Evolutionary conservation across 805 yeast genomes (phyloP), one percentile per base, ranked within the genome.

Genomic region (Starmerella etchellsii): DNA sequence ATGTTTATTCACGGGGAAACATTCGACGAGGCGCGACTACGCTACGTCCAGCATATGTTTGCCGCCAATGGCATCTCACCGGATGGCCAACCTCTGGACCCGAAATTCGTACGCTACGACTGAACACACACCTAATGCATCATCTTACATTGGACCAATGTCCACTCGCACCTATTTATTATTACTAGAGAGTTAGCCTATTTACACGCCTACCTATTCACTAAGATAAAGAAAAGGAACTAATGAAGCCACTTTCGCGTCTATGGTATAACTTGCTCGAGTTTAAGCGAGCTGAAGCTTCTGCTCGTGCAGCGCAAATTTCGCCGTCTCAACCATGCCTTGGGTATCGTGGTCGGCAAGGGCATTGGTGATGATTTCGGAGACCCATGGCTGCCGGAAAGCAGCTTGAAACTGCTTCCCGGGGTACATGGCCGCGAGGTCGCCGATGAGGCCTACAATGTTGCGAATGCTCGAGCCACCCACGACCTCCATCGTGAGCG

Each of bases 251-350:
- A n/a, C n/a, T n/a, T n/a, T n/a, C n/a, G n/a, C n/a, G n/a, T n/a
- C n/a, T n/a, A n/a, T n/a, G n/a, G n/a, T n/a, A n/a, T n/a, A n/a
- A n/a, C n/a, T n/a, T n/a, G n/a, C n/a, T n/a, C n/a, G n/a, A n/a
- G n/a, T n/a, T n/a, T n/a, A n/a, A n/a, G n/a, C n/a, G n/a, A 51
- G 32, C 47, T 59, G 64, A 44, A 65, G 64, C 61, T 72, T 73
- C 58, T 74, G 82, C 63, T 78, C 94, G 54, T 81, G 95, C 52
- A 91, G 74, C 14, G 98, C 96, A 97, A 97, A 91, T 63, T 87
- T 74, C 8, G 96, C 96, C n/a, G 95, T 82, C 55, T 81, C 91
- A 58, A 74, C 76, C 11, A 96, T 84, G 41, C 69, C 64, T 52
- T 72, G 74, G 27, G 74, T 66, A 56, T 76, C 81, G 25, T 67